Conservation (phyloP, 495 filamentous ascomycete species). For the Rhypophila decipiens region DNA sequence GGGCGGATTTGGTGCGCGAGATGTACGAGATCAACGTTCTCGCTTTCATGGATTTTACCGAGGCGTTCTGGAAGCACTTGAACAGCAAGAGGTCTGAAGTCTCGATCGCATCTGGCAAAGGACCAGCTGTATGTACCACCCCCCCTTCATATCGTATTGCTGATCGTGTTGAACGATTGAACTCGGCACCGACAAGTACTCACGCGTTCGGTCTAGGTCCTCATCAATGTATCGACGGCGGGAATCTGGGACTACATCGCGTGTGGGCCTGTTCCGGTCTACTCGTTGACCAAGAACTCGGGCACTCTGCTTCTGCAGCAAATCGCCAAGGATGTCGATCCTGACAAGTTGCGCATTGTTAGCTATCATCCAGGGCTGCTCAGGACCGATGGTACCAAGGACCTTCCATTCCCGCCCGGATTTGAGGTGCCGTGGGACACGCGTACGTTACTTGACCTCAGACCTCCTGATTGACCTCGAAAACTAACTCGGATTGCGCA, state of each 20-base stretch:
- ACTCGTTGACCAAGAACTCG: slow-evolving; percentile 34
- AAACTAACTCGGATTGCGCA: slow-evolving; percentile 14
- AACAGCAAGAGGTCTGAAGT: no score
- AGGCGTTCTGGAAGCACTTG: neutral
- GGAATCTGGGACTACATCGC: neutral
- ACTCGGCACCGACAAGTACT: neutral
- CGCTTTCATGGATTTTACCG: neutral
- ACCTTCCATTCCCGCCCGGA: no score
- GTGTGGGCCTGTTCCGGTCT: slow-evolving; percentile 15
- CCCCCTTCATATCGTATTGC: neutral
- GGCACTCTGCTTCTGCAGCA: slow-evolving; percentile 30
- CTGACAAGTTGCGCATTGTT: slow-evolving; percentile 32
- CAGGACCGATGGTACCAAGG: no score
- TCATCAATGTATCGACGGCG: neutral
- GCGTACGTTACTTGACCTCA: no score
- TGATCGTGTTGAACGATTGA: neutral
- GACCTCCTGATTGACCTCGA: no score
- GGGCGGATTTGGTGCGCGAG: neutral
- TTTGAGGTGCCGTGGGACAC: neutral
- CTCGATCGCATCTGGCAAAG: neutral
- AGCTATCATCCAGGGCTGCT: slow-evolving; percentile 39
- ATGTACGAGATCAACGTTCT: neutral
- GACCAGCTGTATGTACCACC: neutral
- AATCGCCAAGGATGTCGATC: slow-evolving; percentile 22
- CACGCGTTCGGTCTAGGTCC: neutral